Conservation (phyloP, 371 early-diverging fungal genomes). For the Pancytospora philotis region DNA sequence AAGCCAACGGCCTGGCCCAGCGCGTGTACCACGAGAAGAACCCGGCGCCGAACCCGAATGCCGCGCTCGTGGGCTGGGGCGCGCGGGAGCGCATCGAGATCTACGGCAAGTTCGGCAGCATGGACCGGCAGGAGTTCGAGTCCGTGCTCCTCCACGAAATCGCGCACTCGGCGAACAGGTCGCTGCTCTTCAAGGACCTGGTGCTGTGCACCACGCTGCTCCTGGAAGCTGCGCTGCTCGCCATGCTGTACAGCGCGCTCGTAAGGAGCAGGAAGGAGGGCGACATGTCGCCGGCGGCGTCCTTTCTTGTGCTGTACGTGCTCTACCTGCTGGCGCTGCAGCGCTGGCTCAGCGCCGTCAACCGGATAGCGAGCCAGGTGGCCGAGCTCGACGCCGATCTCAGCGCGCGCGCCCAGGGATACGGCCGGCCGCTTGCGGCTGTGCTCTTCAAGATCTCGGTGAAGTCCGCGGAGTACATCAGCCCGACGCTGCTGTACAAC, state of each 20-base stretch:
- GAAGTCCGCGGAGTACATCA: constrained; percentile 31
- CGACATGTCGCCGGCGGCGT: constrained; percentile 34
- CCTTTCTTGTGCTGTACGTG: constrained; percentile 49
- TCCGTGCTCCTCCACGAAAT: constrained; percentile 59
- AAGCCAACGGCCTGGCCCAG: constrained; percentile 35
- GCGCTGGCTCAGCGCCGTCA: constrained; percentile 49
- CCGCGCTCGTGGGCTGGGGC: constrained; percentile 58
- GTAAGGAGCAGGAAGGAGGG: constrained; percentile 35
- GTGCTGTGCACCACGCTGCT: constrained; percentile 40
- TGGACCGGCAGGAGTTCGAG: constrained; percentile 42
- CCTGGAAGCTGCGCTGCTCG: constrained; percentile 42
- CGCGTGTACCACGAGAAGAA: constrained; percentile 48
- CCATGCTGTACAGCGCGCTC: constrained; percentile 35
- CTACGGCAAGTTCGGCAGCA: constrained; percentile 53
- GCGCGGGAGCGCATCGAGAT: constrained; percentile 50
- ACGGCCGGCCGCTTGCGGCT: constrained; percentile 39
- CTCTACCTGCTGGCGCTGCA: constrained; percentile 47
- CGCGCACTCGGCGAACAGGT: constrained; percentile 58
- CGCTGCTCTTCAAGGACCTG: constrained; percentile 55
- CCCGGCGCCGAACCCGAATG: constrained; percentile 43
- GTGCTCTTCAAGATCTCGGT: constrained; percentile 54
- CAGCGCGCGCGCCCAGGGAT: constrained; percentile 53
- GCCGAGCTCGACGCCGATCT: constrained; percentile 59
- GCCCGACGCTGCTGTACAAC: constrained; percentile 55
- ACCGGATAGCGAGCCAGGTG: constrained; percentile 55